Conservation (phyloP, 2,329 filamentous ascomycete species). For the Ustilaginoidea virens region DNA sequence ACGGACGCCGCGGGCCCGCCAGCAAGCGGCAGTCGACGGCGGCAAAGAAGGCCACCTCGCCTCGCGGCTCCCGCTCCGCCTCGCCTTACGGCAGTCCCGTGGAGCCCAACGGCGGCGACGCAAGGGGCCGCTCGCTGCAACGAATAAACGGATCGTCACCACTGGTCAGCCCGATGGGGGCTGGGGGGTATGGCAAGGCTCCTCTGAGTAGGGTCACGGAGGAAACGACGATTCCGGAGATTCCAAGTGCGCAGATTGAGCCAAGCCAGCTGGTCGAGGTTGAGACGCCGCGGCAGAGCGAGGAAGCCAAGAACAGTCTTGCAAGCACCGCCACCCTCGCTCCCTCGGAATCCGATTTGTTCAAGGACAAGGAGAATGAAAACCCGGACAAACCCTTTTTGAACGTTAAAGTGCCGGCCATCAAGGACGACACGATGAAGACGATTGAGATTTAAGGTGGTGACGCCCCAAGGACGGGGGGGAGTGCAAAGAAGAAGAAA, state of each 20-base stretch:
- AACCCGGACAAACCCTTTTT: slow-evolving; percentile 18
- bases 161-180: slow-evolving; percentile 47
- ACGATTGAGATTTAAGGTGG: slow-evolving; percentile 40
- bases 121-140: slow-evolving; percentile 57
- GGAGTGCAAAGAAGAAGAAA: no score
- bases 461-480: no score
- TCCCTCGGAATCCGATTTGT: slow-evolving; percentile 18
- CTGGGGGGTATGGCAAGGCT: slow-evolving; percentile 51
- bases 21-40: slow-evolving; percentile 38
- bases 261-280: slow-evolving; percentile 39
- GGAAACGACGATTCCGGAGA: slow-evolving; percentile 34
- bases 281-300: slow-evolving; percentile 34
- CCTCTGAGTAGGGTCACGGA: slow-evolving; percentile 63
- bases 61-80: slow-evolving; percentile 30
- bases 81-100: slow-evolving; percentile 53
- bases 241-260: slow-evolving; percentile 21
- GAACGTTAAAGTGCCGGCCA: slow-evolving; percentile 28
- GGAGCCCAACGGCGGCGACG: slow-evolving; percentile 39
- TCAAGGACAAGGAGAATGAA: slow-evolving; percentile 24
- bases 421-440: slow-evolving; percentile 39
- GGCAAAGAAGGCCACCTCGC: slow-evolving; percentile 26
- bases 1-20: slow-evolving; percentile 44
- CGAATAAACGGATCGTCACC: slow-evolving; percentile 50
- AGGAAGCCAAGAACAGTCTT: slow-evolving; percentile 19
- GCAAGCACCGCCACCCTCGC: slow-evolving; percentile 16